Evolutionary conservation across 768 basidiomycete species (phyloP), one percentile per base, ranked within the genome.

Genomic region (Leccinum boreale): DNA sequence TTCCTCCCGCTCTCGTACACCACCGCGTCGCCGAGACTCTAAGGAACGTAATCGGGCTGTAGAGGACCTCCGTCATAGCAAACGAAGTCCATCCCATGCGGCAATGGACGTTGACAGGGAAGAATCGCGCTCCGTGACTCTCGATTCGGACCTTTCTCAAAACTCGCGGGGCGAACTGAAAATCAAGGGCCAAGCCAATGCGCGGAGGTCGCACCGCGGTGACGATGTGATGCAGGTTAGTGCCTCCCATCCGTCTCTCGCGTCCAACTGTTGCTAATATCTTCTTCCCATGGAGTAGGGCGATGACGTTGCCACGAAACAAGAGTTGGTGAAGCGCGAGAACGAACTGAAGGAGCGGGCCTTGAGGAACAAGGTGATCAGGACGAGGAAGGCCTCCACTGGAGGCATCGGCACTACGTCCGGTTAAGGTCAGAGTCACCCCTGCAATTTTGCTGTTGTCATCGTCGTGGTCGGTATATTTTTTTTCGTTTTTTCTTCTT

Each of bases 311-410:
- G 11, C 56, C 56, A 24, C 58, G 12, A 75, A 65, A 53, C 66
- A 67, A 23, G 89, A 89, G 35, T 74, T 93, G 47, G 83, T 84
- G 64, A 82, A 76, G 62, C 73, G 87, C 57, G 91, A 93, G 67
- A 91, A 81, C 61, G 91, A 93, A 66, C 68, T 92, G 58, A 92
- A 91, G 69, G 91, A 93, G 64, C 83, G 76, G 68, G 89, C 90
- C 14, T 70, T 93, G 68, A 81, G 91, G 66, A 92, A 92, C 67
- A 93, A 93, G 68, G 91, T 93, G 48, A 78, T 85, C 53, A 78
- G 86, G 67, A 88, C 86, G 29, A 77, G 89, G 62, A 90, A 87
- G 68, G 74, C 67, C 21, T 51, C 50, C 17, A 77, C 73, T 59
- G 63, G 62, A 47, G 68, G 67, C n/a, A 46, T n/a, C 1, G 60